Conservation (phyloP, 2,329 filamentous ascomycete genomes). For the Davidsoniella virescens region DNA sequence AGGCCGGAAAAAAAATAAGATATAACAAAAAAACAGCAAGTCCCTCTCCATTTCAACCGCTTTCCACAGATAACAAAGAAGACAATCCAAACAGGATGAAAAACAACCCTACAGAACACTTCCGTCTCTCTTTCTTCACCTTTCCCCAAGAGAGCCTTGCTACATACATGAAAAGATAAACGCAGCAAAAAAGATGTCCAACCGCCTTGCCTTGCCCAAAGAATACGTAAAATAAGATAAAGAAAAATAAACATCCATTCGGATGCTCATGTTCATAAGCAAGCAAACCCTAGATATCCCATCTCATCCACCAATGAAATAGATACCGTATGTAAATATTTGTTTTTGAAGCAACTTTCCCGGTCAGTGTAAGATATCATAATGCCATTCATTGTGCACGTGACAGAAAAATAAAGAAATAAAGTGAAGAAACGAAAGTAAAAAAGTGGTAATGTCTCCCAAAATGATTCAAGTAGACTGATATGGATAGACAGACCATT, state of each 20-base stretch:
- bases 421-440: neutral
- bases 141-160: too few relatives aligned
- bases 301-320: too few relatives aligned
- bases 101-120: neutral
- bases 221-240: neutral
- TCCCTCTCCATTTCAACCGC: too few relatives aligned
- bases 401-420: neutral
- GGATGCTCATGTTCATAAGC: too few relatives aligned
- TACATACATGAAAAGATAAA: neutral
- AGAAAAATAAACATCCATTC: neutral
- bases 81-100: neutral
- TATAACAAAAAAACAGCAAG: conserved; percentile 2
- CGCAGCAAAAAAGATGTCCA: neutral
- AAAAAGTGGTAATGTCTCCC: neutral
- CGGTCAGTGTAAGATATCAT: too few relatives aligned
- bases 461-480: neutral
- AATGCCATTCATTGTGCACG: too few relatives aligned
- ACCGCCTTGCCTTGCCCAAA: too few relatives aligned
- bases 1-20: neutral
- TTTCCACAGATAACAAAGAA: neutral
- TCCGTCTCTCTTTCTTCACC: too few relatives aligned
- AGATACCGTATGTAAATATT: too few relatives aligned
- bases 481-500: neutral
- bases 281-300: too few relatives aligned
- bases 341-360: too few relatives aligned